Base-by-base conservation (phyloP, 306 rosid species). In the Aeschynomene evenia region DNA sequence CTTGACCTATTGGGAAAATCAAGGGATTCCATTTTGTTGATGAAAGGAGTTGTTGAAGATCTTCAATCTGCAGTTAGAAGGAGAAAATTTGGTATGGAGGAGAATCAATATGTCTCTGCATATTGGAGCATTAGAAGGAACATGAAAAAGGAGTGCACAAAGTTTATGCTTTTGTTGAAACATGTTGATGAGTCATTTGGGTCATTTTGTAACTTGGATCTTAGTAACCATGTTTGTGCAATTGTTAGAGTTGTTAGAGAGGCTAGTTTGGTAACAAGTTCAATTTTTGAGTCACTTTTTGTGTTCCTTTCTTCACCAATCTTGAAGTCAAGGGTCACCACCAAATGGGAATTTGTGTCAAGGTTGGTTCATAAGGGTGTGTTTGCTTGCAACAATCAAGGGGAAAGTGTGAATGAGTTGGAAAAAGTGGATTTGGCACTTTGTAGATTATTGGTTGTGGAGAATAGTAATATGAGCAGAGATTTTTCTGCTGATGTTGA, bases 331-430 rank as follows among this genome's bases (percentile, higher is more conserved):
- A 87, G 75, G 86, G 73, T 81, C 8, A 85, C 82, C 63, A 87
- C 82, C 63, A 87, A 81, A 28, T 91, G 97, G 96, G 69, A 85
- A 0, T 56, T 89, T 76, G 87, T 91, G 2, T 91, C 96, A 15
- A 87, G 78, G 16, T 45, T 87, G 73, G 77, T 85, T 70, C 90
- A 84, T 0, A 89, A 75, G 46, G 90, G 92, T 26, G 79, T 34
- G 29, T 52, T 80, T 6, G 49, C 4, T 15, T 23, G 61, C 51
- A 66, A 45, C 14, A 68, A 74, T 51, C 67, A 78, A 18, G 54
- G 71, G 43, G 78, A 70, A 11, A 74, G 18, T 43, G 46, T 80
- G 22, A 85, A 82, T 73, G 91, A 82, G 75, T 71, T 89, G 78
- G 94, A 87, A 51, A 77, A 70, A 11, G 87, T 84, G 9, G 98